Base-by-base conservation (phyloP, 2,329 filamentous ascomycete species). In the Trichocomaceae sp. region DNA sequence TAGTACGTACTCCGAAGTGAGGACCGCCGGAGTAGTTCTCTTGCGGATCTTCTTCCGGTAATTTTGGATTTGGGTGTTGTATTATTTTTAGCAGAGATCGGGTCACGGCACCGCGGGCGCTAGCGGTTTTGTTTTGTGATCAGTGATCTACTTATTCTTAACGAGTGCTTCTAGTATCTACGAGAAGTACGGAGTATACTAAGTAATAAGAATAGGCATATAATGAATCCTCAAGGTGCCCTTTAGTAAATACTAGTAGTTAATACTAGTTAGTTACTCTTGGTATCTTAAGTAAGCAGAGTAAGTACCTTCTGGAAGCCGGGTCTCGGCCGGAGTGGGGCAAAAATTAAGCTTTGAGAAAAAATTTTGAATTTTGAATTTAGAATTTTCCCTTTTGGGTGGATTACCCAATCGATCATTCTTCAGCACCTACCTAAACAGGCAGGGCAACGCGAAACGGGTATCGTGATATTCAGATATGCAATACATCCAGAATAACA, bases 401-500 rank as follows among this genome's bases (percentile, higher is more conserved):
- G 10, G n/a, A 39, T 17, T 39, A 8, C 7, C 15, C 35, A 39
- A 17, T 17, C 31, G 31, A 13, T 15, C 2, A 8, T 3, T 15
- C 3, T 8, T 3, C 31, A 35, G 10, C 12, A 15, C 31, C 31
- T 35, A 6, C 39, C 39, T 42, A 5, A 13, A 12, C 12, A 42
- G 39, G 39, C 19, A 42, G 13, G 7, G 3, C 8, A 13, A 35
- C 10, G 31, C 31, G 12, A 45, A 50, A 52, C 20, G 51, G 51
- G 51, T 53, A 53, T 53, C 51, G 33, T 53, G 39, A 39, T 31
- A 41, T 47, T 31, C 22, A 42, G 31, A 47, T 13, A 17, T 42
- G 3, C 39, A n/a, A n/a, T n/a, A n/a, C n/a, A n/a, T n/a, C n/a
- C n/a, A n/a, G n/a, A n/a, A n/a, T n/a, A n/a, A n/a, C n/a, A n/a